Evolutionary conservation across 2,329 filamentous ascomycete genomes (phyloP).

Genomic region (Pseudogymnoascus sp.): DNA sequence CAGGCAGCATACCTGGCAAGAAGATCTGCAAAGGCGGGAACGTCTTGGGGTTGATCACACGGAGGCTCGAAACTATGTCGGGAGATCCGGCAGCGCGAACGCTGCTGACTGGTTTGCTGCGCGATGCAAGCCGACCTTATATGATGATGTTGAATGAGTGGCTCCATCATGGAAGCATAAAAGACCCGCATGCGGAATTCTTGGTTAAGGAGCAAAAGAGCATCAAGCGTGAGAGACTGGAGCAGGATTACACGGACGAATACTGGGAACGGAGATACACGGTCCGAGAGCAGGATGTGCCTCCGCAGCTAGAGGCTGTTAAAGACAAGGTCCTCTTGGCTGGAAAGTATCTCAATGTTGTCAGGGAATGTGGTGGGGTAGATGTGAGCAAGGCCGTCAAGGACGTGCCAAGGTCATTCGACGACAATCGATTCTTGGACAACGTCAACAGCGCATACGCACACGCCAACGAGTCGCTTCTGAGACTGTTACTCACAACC

Average conservation of each 20-base stretch:
- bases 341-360: slow-evolving; percentile 96
- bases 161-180: slow-evolving; percentile 92
- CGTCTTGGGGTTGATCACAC: slow-evolving; percentile 81
- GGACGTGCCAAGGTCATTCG: slow-evolving; percentile 86
- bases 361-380: slow-evolving; percentile 91
- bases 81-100: slow-evolving; percentile 83
- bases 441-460: slow-evolving; percentile 95
- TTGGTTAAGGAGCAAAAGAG: slow-evolving; percentile 93
- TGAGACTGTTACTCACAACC: slow-evolving; percentile 84
- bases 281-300: slow-evolving; percentile 81
- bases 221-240: slow-evolving; percentile 80
- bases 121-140: slow-evolving; percentile 87
- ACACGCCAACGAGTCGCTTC: slow-evolving; percentile 86
- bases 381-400: slow-evolving; percentile 83
- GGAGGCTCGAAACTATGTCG: slow-evolving; percentile 78
- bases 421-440: slow-evolving; percentile 84
- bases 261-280: slow-evolving; percentile 99
- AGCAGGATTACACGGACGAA: slow-evolving; percentile 96
- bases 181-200: slow-evolving; percentile 89
- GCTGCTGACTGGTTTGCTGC: slow-evolving; percentile 71
- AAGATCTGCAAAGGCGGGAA: slow-evolving; percentile 96
- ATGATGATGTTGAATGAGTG: slow-evolving; percentile 99
- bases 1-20: slow-evolving; percentile 72
- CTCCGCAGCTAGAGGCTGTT: slow-evolving; percentile 81
- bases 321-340: slow-evolving; percentile 92